These are phyloP conservation scores for Forsythia suspensa DNA, from an alignment of 257 asterid genomes.

Conservation along the genomic window DNA sequence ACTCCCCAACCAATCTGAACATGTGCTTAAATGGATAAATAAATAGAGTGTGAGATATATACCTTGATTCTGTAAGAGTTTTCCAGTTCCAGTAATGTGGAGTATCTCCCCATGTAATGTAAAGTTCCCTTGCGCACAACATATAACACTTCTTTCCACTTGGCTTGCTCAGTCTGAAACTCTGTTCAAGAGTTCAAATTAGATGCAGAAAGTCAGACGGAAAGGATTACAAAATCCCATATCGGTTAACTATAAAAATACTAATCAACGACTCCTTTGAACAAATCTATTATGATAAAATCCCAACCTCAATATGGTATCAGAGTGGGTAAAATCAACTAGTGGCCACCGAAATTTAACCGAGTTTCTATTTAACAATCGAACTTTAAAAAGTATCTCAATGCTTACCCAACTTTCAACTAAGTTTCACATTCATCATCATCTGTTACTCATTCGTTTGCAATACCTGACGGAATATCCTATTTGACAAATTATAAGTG, in stretches of 20 bases:
- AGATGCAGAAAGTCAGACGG: not conserved
- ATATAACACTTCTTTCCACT: conserved; percentile 42
- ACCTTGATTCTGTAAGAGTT: conserved; percentile 46
- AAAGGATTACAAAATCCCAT: not conserved
- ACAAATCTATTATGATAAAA: too few species aligned
- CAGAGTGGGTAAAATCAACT: too few species aligned
- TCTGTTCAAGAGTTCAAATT: conserved; percentile 27
- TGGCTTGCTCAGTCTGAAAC: conserved; percentile 26
- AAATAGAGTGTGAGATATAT: not conserved
- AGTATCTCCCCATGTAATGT: conserved; percentile 29
- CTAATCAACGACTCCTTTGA: too few species aligned
- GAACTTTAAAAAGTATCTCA: too few species aligned
- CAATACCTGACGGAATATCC: too few species aligned
- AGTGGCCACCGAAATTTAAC: too few species aligned
- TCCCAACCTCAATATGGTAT: not conserved
- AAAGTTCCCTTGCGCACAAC: conserved; percentile 42
- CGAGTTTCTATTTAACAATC: too few species aligned
- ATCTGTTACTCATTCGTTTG: too few species aligned
- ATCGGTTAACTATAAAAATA: not conserved
- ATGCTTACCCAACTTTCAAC: too few species aligned
- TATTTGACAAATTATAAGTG: too few species aligned
- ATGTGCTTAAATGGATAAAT: not conserved
- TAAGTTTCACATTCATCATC: too few species aligned
- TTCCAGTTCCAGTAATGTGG: conserved; percentile 38
- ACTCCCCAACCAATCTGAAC: too few species aligned